Conservation (phyloP, 1,284 basidiomycete genomes). For the Cryptococcus jaspeensis region DNA sequence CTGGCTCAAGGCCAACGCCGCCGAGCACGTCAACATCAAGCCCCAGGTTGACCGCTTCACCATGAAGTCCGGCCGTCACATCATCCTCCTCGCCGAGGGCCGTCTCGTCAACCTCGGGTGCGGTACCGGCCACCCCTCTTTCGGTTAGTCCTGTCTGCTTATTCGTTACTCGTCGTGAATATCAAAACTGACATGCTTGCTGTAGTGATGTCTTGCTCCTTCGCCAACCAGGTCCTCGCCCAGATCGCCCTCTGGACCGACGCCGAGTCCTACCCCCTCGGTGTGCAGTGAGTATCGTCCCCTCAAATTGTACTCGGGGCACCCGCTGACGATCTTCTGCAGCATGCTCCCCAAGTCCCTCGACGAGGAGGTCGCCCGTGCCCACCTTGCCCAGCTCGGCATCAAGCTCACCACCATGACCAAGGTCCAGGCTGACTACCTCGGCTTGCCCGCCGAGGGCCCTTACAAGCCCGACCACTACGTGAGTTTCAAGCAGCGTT, state of each 20-base stretch:
- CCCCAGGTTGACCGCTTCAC: slow-evolving; percentile 99
- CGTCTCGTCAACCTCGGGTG: slow-evolving; percentile 98
- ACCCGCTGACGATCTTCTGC: not conserved
- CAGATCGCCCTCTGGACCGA: slow-evolving; percentile 99
- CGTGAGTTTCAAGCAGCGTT: slow-evolving; percentile 30
- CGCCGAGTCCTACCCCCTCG: slow-evolving; percentile 75
- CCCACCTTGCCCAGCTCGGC: slow-evolving; percentile 86
- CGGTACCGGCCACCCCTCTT: slow-evolving; percentile 83
- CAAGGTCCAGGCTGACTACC: slow-evolving; percentile 79
- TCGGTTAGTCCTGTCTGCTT: slow-evolving; percentile 21
- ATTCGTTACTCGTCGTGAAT: not conserved
- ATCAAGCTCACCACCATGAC: slow-evolving; percentile 89
- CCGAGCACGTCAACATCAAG: slow-evolving; percentile 86
- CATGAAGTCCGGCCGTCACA: slow-evolving; percentile 83
- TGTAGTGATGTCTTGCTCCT: slow-evolving; percentile 99
- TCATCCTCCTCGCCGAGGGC: slow-evolving; percentile 96
- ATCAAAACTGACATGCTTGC: slow-evolving; percentile 1
- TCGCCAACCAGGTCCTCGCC: slow-evolving; percentile 97
- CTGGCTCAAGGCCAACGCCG: slow-evolving; percentile 95
- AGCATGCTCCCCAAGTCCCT: slow-evolving; percentile 92
- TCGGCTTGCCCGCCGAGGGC: slow-evolving; percentile 83
- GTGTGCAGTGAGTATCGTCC: slow-evolving; percentile 62
- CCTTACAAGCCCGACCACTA: slow-evolving; percentile 91
- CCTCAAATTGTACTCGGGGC: not conserved
- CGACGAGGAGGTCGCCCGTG: slow-evolving; percentile 97